These are phyloP conservation scores for Aspergillus baeticus DNA, from an alignment of 495 filamentous ascomycete species.

Conservation along the genomic window DNA sequence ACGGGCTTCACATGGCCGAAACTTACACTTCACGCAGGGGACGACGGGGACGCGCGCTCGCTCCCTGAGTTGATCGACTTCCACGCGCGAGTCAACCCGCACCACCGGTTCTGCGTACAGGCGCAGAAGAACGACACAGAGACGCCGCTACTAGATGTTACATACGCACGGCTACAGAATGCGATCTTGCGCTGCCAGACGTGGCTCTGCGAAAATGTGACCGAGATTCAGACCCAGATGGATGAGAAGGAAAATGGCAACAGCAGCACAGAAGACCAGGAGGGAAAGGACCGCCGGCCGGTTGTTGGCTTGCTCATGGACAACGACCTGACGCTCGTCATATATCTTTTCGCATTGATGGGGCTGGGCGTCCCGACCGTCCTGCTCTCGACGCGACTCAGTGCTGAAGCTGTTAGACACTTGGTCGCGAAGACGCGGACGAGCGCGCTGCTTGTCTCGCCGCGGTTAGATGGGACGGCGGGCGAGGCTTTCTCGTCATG, in stretches of 20 bases:
- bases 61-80: conserved; percentile 22
- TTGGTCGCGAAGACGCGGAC: conserved; percentile 21
- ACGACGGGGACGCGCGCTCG: conserved; percentile 5
- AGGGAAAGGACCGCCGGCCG: conserved; percentile 18
- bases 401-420: conserved; percentile 26
- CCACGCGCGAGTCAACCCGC: conserved; percentile 21
- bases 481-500: conserved; percentile 12
- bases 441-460: conserved; percentile 17
- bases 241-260: neutral
- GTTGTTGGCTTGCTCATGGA: conserved; percentile 31
- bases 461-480: conserved; percentile 1
- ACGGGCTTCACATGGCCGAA: neutral
- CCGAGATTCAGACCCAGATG: neutral
- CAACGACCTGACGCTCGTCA: conserved; percentile 30
- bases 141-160: neutral
- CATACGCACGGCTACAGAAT: conserved; percentile 2
- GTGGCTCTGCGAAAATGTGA: neutral
- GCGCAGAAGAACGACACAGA: conserved; percentile 7
- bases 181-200: conserved; percentile 7
- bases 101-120: conserved; percentile 26
- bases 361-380: conserved; percentile 28
- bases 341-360: conserved; percentile 30
- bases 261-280: neutral
- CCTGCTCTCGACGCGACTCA: conserved; percentile 32
- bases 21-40: neutral